Evolutionary conservation across 257 asterid species (phyloP).

Genomic region (Oldenlandia corymbosa): DNA sequence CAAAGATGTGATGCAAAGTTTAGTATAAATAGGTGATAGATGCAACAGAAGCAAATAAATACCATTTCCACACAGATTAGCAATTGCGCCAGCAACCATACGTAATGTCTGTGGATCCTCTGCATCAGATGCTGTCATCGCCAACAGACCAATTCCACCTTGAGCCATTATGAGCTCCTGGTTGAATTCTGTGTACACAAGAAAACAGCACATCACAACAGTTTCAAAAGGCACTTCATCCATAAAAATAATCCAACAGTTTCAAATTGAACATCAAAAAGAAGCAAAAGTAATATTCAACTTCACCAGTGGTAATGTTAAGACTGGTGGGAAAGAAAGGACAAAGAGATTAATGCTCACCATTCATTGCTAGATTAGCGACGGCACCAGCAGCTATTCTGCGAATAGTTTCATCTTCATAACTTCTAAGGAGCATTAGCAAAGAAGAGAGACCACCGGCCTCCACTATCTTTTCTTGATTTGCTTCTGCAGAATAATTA

Average conservation of each 20-base stretch:
- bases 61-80: conserved; percentile 99
- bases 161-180: conserved; percentile 98
- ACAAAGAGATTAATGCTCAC: conserved; percentile 29
- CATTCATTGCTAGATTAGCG: conserved; percentile 99
- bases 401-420: conserved; percentile 93
- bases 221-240: conserved; percentile 9
- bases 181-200: conserved; percentile 59
- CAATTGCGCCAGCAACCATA: conserved; percentile 99
- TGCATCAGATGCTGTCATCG: conserved; percentile 88
- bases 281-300: neutral
- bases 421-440: conserved; percentile 84
- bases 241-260: neutral
- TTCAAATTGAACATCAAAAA: neutral
- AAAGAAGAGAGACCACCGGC: conserved; percentile 98
- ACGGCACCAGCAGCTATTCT: conserved; percentile 99
- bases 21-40: neutral
- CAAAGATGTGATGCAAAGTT: neutral
- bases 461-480: conserved; percentile 94
- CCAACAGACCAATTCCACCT: conserved; percentile 80
- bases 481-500: conserved; percentile 53
- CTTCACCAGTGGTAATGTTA: neutral
- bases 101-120: conserved; percentile 98
- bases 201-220: conserved; percentile 10
- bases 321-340: neutral
- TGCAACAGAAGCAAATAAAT: conserved; percentile 20